These are phyloP conservation scores for Saksenaea oblongispora DNA, from an alignment of 371 early-diverging fungal species.

Conservation along the genomic window DNA sequence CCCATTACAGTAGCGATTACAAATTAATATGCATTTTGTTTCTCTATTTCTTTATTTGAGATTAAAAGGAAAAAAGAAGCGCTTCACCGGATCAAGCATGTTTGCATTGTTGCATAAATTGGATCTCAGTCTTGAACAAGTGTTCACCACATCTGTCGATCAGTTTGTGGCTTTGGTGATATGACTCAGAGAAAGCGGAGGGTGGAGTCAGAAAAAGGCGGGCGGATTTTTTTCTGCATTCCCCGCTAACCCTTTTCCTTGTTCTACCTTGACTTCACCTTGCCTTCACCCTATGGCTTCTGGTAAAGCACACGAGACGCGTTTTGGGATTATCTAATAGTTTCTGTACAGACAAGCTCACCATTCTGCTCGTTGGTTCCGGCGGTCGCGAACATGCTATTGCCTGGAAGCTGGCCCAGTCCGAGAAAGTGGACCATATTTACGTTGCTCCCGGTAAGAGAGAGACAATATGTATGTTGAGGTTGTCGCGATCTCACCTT, in stretches of 20 bases:
- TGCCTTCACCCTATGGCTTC: not conserved
- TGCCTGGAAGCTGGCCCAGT: conserved; percentile 88
- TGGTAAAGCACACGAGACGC: not conserved
- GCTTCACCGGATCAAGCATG: no score
- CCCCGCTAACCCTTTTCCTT: not conserved
- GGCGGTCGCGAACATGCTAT: conserved; percentile 98
- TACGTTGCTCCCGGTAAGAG: conserved; percentile 89
- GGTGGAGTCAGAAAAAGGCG: not conserved
- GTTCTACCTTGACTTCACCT: not conserved
- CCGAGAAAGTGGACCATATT: conserved; percentile 72
- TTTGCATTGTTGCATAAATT: no score
- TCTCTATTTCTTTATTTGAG: no score
- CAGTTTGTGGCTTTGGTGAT: conserved; percentile 1
- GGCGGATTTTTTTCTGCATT: not conserved
- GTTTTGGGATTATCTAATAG: not conserved
- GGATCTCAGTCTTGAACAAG: no score
- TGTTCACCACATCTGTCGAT: not conserved
- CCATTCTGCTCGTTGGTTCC: conserved; percentile 86
- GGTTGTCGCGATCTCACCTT: not conserved
- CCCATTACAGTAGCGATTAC: conserved; percentile 13
- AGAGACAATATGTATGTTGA: not conserved
- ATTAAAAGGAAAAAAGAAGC: no score
- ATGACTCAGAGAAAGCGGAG: not conserved
- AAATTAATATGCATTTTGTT: no score
- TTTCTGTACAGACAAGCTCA: conserved; percentile 52